Base-by-base conservation (phyloP, 169 alveolate genomes). In the Theileria equi region DNA sequence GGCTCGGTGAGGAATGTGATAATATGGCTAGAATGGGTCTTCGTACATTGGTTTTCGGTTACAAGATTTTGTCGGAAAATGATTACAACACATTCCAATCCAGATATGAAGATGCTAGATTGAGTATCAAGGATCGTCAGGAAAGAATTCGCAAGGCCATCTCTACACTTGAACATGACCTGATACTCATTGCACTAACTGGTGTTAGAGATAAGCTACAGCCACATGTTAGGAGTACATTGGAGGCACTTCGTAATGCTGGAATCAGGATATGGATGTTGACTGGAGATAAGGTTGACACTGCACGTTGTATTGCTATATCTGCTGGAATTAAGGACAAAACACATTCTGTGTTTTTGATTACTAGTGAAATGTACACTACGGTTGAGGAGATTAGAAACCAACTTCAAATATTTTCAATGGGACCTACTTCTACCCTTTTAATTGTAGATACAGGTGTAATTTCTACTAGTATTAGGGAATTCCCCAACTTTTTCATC, bases 201-300 rank as follows among this genome's bases (percentile, higher is more conserved):
- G 99, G 98, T 16, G 99, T 97, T 3, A 99, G 96, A 84, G 99
- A 96, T 81, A 93, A 93, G 83, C 91, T 97, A 57, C 97, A 91
- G 85, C 66, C 81, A 60, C 96, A 96, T 43, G 99, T 96, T 1
- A 94, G 92, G 11, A 57, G 71, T 35, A 95, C 98, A 0, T 91
- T 97, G 35, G 98, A 94, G 71, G 79, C 94, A 47, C 72, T 96
- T 34, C 91, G 98, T 55, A 91, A 93, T 62, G 99, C 98, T 25
- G 99, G 98, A 28, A 95, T 97, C 31, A 93, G 93, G 80, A 91
- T 96, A 0, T 97, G 99, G 99, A 97, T 97, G 97, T 91, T 97
- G 19, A 97, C 99, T 8, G 99, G 99, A 17, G 99, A 97, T 88
- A 97, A 97, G 84, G 96, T 96, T 23, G 99, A 97, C 83, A 97